A percentile compares a stretch with the other conserved stretches of the same genome.
Evolutionary conservation across 345 rosid genomes (phyloP).

Genomic region (Euphorbia peplus): DNA sequence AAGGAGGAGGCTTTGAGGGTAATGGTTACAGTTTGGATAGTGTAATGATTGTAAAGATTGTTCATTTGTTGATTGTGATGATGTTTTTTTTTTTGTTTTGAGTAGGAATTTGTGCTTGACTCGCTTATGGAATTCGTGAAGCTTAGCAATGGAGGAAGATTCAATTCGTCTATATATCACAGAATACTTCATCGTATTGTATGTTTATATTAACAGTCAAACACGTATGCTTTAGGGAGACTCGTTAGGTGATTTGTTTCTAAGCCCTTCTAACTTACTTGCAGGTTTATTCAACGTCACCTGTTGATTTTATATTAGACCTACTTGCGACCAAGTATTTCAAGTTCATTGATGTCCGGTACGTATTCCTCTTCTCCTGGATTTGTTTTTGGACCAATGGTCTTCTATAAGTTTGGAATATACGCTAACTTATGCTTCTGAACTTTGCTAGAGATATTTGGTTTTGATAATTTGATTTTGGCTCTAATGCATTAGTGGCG

Average conservation of each 20-base stretch:
- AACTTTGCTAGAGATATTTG: background rate
- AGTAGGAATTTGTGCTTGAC: slow-evolving; percentile 75
- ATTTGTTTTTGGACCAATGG: background rate
- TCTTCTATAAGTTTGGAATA: background rate
- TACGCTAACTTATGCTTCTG: background rate
- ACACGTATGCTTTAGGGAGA: background rate
- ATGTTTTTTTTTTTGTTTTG: background rate
- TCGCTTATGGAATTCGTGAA: slow-evolving; percentile 81
- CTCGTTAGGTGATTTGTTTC: background rate
- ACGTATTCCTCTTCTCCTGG: slow-evolving; percentile 10
- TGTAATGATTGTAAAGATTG: too few species aligned
- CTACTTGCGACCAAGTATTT: slow-evolving; percentile 66
- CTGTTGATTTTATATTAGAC: slow-evolving; percentile 43
- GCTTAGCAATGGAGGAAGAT: slow-evolving; percentile 60
- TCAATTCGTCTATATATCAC: slow-evolving; percentile 67
- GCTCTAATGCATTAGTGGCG: background rate
- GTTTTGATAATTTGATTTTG: background rate
- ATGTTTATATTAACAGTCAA: slow-evolving; percentile 22
- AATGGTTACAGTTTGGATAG: too few species aligned
- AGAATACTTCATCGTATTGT: slow-evolving; percentile 63
- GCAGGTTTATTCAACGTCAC: slow-evolving; percentile 50
- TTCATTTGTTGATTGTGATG: background rate
- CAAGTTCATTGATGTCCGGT: slow-evolving; percentile 75
- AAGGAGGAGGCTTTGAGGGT: slow-evolving; percentile 62
- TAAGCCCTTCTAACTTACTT: slow-evolving; percentile 9